Evolutionary conservation across 2,329 filamentous ascomycete genomes (phyloP), one percentile per base, ranked within the genome.

Genomic region (Phialophora expanda): DNA sequence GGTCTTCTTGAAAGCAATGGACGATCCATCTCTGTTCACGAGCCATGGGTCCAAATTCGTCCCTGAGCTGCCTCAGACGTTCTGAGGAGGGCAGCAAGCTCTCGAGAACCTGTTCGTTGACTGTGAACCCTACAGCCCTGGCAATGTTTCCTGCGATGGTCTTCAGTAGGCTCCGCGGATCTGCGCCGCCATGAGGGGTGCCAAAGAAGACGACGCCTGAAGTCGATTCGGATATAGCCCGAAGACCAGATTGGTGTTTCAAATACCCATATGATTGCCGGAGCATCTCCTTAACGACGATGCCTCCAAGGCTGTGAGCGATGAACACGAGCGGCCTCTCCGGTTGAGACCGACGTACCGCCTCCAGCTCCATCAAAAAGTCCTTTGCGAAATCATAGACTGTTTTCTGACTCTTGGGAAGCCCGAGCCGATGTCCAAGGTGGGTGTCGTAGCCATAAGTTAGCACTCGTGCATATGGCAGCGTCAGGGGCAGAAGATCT

Each of bases 1-100:
- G 64, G 56, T 73, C 65, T 62, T 79, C 76, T 53, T 79, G 76
- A 58, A 79, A 79, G 0, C 76, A 78, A 62, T 79, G 69, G 54
- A 79, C 73, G 6, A 64, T 55, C 77, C 76, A 79, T 1, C 70
- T 56, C 14, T 73, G 69, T 41, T 75, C 62, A 5, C 70, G 69
- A 14, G 69, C 72, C 62, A 79, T 74, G 1, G 70, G 68, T 14
- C 71, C 68, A 65, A 73, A 68, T 12, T 66, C 65, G 9, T 78
- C 74, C 38, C 72, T 69, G 24, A 79, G 63, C 56, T 76, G 72
- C 14, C 55, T 73, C 0, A 79, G 72, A 14, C 74, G 73, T 53
- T 79, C 76, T 0, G 75, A 72, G 1, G 71, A 68, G 14, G 78
- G 78, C 62, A 78, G 56, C 4, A 80, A 70, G 2, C 74, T 68